phyloP scores from a whole-genome alignment of 2,329 filamentous ascomycete genomes.

The Aspergillus ruber region DNA sequence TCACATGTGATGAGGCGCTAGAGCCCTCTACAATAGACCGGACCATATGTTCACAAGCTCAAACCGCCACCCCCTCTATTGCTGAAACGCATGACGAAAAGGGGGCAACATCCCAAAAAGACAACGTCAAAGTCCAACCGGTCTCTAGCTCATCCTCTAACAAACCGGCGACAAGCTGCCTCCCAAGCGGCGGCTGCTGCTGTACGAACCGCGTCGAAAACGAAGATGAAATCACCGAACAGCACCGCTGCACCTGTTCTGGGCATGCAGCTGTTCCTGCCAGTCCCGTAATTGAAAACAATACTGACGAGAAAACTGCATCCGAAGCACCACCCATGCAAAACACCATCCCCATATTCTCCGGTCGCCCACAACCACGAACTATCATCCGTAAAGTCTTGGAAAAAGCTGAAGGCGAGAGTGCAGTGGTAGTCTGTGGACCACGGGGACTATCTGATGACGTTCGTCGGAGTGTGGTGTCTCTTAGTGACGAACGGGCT shows the following conservation, averaged over 20 bases:
- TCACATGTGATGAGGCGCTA: slow-evolving; percentile 48
- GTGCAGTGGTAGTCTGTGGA: slow-evolving; percentile 58
- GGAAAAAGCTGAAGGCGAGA: slow-evolving; percentile 56
- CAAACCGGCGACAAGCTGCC: slow-evolving; percentile 11
- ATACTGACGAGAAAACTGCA: neutral
- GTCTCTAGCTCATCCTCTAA: slow-evolving; percentile 6
- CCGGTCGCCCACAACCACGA: slow-evolving; percentile 48
- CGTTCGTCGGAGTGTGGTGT: slow-evolving; percentile 50
- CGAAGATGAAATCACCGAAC: slow-evolving; percentile 33
- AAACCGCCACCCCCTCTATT: neutral
- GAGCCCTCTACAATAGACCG: slow-evolving; percentile 16
- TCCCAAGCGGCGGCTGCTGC: slow-evolving; percentile 38
- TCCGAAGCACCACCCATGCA: neutral
- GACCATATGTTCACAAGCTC: slow-evolving; percentile 12
- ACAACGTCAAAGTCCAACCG: slow-evolving; percentile 16
- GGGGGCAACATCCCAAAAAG: slow-evolving; percentile 3
- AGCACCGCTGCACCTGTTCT: slow-evolving; percentile 32
- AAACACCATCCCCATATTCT: slow-evolving; percentile 25
- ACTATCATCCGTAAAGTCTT: slow-evolving; percentile 50
- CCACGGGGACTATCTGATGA: slow-evolving; percentile 50
- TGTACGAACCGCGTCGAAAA: slow-evolving; percentile 45
- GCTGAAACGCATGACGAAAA: neutral
- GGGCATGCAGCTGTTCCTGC: slow-evolving; percentile 11
- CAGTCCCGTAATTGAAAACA: neutral
- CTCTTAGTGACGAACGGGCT: slow-evolving; percentile 57